phyloP scores from a whole-genome alignment of 2,329 filamentous ascomycete genomes.

The Curvularia lunata region DNA sequence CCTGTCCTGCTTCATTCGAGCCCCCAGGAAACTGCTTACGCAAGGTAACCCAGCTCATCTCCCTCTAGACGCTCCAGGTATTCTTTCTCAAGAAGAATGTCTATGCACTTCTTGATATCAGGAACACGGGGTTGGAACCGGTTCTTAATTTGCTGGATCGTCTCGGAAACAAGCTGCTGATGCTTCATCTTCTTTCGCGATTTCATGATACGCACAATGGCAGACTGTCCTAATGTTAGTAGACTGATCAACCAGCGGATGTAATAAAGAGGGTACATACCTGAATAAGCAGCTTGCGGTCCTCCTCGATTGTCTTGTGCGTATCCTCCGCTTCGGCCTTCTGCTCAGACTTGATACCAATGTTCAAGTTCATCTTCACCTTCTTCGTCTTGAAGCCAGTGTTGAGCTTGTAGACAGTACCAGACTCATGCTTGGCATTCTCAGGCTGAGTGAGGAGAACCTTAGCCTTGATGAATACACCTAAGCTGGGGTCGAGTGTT shows the following conservation, averaged over 20 bases:
- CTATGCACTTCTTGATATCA: slow-evolving; percentile 99
- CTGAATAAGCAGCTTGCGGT: slow-evolving; percentile 94
- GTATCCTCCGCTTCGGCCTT: slow-evolving; percentile 97
- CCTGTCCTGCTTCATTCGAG: not conserved
- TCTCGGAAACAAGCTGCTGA: slow-evolving; percentile 89
- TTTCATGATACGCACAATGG: slow-evolving; percentile 99
- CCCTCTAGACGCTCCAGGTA: slow-evolving; percentile 95
- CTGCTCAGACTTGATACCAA: slow-evolving; percentile 91
- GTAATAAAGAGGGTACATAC: slow-evolving; percentile 61
- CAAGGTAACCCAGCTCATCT: slow-evolving; percentile 93
- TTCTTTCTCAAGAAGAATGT: slow-evolving; percentile 97
- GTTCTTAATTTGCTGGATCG: slow-evolving; percentile 90
- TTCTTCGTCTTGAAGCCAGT: slow-evolving; percentile 99
- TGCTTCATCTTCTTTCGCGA: slow-evolving; percentile 99
- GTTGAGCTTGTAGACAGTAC: slow-evolving; percentile 84
- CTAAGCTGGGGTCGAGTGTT: slow-evolving; percentile 82
- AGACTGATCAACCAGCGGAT: not conserved
- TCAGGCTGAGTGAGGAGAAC: slow-evolving; percentile 76
- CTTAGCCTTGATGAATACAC: slow-evolving; percentile 90
- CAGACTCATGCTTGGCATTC: slow-evolving; percentile 75
- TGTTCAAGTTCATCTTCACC: slow-evolving; percentile 94
- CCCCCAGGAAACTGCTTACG: slow-evolving; percentile 57
- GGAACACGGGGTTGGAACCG: slow-evolving; percentile 91
- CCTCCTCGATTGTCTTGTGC: slow-evolving; percentile 99
- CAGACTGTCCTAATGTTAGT: slow-evolving; percentile 69